These are phyloP conservation scores for Setomelanomma holmii DNA, from an alignment of 2,329 filamentous ascomycete genomes.

Conservation along the genomic window DNA sequence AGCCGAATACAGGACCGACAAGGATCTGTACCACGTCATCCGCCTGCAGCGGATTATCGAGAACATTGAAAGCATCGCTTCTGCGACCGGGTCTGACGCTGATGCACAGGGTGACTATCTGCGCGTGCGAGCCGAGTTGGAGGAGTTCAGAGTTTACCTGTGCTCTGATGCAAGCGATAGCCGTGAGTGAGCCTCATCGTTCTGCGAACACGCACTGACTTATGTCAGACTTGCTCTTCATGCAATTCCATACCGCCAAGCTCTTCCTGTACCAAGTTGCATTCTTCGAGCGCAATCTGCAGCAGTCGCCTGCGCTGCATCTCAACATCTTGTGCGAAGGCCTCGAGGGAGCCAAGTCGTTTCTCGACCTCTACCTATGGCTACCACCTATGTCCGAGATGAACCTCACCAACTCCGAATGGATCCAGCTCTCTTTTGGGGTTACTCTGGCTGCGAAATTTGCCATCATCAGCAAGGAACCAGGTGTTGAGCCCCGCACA, in stretches of 20 bases:
- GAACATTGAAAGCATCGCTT: constrained; percentile 41
- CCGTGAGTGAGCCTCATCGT: constrained; percentile 29
- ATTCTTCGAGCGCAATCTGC: constrained; percentile 41
- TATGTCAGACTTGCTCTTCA: constrained; percentile 44
- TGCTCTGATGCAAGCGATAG: constrained; percentile 36
- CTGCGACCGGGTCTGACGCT: constrained; percentile 21
- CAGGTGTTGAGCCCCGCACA: constrained; percentile 31
- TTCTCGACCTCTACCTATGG: constrained; percentile 43
- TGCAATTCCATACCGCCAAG: constrained; percentile 50
- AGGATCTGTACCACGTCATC: constrained; percentile 46
- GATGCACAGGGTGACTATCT: constrained; percentile 41
- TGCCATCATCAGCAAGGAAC: constrained; percentile 34
- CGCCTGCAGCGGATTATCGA: constrained; percentile 50
- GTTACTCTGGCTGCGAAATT: constrained; percentile 41
- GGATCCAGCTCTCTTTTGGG: constrained; percentile 51
- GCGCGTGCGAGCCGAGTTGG: constrained; percentile 41
- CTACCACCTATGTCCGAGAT: constrained; percentile 46
- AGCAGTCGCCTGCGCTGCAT: constrained; percentile 34
- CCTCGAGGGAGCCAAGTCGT: constrained; percentile 35
- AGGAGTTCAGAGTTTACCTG: constrained; percentile 39
- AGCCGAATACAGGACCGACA: constrained; percentile 44
- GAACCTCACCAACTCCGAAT: constrained; percentile 49
- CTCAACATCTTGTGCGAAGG: constrained; percentile 31
- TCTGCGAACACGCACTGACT: constrained; percentile 5
- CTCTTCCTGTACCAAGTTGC: constrained; percentile 51